Conservation (phyloP, 1,139 yeast genomes). For the Blastobotrys petasosporus region DNA sequence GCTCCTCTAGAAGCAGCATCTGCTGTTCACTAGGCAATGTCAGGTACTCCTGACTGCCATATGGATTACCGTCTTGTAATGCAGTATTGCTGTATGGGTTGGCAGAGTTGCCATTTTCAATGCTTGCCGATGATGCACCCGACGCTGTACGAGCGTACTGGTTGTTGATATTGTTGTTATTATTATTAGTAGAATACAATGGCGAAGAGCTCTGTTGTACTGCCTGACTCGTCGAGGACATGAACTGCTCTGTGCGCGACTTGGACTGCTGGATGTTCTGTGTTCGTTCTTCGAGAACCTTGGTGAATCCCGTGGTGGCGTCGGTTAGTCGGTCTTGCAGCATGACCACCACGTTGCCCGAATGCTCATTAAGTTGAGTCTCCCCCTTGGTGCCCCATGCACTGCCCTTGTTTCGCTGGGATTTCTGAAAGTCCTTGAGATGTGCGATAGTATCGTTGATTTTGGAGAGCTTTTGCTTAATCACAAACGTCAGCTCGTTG, state of each 20-base stretch:
- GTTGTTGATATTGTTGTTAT: background rate
- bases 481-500: conserved; percentile 84
- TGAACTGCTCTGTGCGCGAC: conserved; percentile 77
- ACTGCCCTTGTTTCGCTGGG: conserved; percentile 18
- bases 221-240: conserved; percentile 45
- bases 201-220: conserved; percentile 24
- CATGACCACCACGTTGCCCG: conserved; percentile 79
- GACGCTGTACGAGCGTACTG: conserved; percentile 3
- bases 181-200: conserved; percentile 12
- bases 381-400: conserved; percentile 41
- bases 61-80: conserved; percentile 29
- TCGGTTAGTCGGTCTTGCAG: conserved; percentile 86
- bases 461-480: conserved; percentile 85
- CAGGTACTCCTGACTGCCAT: conserved; percentile 29
- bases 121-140: background rate
- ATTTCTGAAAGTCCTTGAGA: conserved; percentile 42
- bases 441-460: conserved; percentile 73
- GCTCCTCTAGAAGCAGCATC: conserved; percentile 56
- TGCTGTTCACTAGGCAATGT: conserved; percentile 72
- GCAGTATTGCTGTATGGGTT: conserved; percentile 31
- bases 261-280: conserved; percentile 75
- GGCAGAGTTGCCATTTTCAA: conserved; percentile 22
- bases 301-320: conserved; percentile 86
- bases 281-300: conserved; percentile 81
- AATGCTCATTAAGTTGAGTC: conserved; percentile 61